phyloP scores from a whole-genome alignment of 345 rosid species.

The Rhodamnia rubescens region DNA sequence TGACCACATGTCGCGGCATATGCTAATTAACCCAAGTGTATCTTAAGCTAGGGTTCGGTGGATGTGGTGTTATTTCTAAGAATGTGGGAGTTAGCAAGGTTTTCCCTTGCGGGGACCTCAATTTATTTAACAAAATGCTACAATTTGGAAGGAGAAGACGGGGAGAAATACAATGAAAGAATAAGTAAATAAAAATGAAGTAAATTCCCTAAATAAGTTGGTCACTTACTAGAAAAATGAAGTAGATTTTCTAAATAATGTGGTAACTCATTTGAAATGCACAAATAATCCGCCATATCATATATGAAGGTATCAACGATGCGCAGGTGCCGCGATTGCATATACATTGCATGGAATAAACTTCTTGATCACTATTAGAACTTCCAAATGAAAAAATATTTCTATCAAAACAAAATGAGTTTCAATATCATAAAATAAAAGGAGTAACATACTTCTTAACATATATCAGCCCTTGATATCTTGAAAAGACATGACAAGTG shows the following conservation, averaged over 20 bases:
- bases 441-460: neutral
- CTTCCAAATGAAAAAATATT: neutral
- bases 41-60: neutral
- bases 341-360: neutral
- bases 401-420: neutral
- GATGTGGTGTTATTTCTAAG: neutral
- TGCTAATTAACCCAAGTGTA: neutral
- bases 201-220: neutral
- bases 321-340: neutral
- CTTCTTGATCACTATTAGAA: neutral
- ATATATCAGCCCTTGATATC: neutral
- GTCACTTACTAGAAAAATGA: neutral
- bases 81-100: neutral
- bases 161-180: neutral
- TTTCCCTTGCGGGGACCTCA: neutral
- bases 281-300: neutral
- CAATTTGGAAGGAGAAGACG: neutral
- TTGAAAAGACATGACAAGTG: neutral
- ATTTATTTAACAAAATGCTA: neutral
- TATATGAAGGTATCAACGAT: neutral
- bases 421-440: neutral
- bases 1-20: neutral
- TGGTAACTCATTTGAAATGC: neutral
- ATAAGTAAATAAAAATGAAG: neutral
- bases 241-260: neutral